Evolutionary conservation across 2,329 filamentous ascomycete genomes (phyloP), one percentile per base, ranked within the genome.

Genomic region (Botrytis squamosa): DNA sequence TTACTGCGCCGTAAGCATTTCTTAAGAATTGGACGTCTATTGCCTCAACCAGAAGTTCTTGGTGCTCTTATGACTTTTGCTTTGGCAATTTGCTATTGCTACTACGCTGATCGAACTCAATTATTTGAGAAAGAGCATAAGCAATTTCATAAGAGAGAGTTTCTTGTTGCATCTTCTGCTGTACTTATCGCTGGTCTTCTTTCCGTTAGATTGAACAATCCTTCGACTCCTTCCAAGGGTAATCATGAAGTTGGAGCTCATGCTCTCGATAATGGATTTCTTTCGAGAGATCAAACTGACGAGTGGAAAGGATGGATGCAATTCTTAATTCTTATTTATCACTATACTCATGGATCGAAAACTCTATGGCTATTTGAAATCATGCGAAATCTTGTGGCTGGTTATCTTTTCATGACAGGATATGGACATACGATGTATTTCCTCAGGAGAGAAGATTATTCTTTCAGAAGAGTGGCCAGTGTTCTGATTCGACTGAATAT

Each of bases 221-320:
- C 65, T 38, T 46, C 66, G 44, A 59, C 33, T 5, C n/a, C 73
- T 12, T 68, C 29, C 7, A 57, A 64, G 8, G 44, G 46, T 12
- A 33, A 44, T 18, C 42, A 52, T 33, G 76, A 74, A 57, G 49
- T 57, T 25, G 57, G 68, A 38, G 40, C 38, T 14, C 63, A 70
- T n/a, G 20, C 62, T 38, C 38, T 62, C 4, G 80, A 82, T 68
- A 79, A 82, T 55, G 81, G 81, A 1, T 86, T 87, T 71, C 81
- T 91, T 8, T 84, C 86, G 0, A 84, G 89, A 69, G 83, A 86
- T 64, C 88, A 91, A 76, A 88, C 87, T 0, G 85, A 91, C 75
- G 90, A 92, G 79, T 90, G 89, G 85, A 91, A 91, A 81, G 90
- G 90, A 3, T 87, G 88, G 84, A 89, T 91, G 87, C 89, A 91